Evolutionary conservation across 768 basidiomycete species (phyloP).

Genomic region (Lepiota brunneoincarnata): DNA sequence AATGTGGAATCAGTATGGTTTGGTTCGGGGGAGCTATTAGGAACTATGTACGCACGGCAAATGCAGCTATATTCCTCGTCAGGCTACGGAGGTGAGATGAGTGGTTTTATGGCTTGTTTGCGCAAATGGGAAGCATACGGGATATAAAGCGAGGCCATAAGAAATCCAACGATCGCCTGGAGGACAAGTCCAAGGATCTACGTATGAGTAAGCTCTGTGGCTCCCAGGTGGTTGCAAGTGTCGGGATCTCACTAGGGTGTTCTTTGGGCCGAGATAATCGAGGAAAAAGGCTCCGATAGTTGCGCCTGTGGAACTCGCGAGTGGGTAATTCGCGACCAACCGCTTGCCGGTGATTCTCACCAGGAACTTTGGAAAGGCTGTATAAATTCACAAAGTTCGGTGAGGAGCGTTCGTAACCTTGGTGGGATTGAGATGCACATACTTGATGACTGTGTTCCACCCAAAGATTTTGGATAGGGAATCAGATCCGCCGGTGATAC

Average conservation of each 20-base stretch:
- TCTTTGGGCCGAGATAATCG: conserved; percentile 73
- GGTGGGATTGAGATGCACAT: conserved; percentile 18
- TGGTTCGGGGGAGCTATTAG: not conserved
- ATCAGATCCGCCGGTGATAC: conserved; percentile 51
- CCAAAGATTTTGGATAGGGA: conserved; percentile 70
- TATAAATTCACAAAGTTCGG: not conserved
- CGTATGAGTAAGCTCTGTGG: too few species aligned
- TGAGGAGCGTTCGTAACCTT: not conserved
- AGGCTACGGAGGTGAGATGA: conserved; percentile 32
- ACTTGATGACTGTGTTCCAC: conserved; percentile 86
- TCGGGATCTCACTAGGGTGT: conserved; percentile 53
- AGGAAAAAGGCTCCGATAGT: conserved; percentile 71
- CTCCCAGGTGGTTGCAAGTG: too few species aligned
- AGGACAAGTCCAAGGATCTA: conserved; percentile 65
- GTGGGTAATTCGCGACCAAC: conserved; percentile 37
- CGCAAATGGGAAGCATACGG: conserved; percentile 28
- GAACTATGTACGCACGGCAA: conserved; percentile 46
- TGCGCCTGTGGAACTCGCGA: conserved; percentile 34
- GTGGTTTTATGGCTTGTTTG: not conserved
- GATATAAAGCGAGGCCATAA: conserved; percentile 81
- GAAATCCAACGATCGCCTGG: conserved; percentile 78
- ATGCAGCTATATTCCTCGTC: conserved; percentile 62
- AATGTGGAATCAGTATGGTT: not conserved
- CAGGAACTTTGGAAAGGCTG: conserved; percentile 39
- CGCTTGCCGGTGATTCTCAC: conserved; percentile 25